Evolutionary conservation across 805 yeast species (phyloP), one percentile per base, ranked within the genome.

Genomic region (Kodamaea neixiangensis): DNA sequence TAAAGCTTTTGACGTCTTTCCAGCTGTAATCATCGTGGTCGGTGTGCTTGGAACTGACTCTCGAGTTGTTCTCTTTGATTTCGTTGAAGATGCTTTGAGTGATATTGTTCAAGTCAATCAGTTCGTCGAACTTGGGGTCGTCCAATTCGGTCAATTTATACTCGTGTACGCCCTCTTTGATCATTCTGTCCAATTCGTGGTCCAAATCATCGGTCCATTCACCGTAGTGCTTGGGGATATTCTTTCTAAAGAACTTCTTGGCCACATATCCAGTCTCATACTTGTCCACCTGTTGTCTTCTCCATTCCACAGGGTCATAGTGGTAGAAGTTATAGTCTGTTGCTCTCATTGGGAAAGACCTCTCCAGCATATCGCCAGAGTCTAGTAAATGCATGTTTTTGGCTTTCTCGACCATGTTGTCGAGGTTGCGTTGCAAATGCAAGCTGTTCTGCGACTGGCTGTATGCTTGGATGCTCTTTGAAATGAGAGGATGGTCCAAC

Each of bases 181-280:
- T 33, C 49, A 50, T 33, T 5, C 44, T 20, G 37, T 45, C 45
- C 17, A 50, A 34, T 21, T 50, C 53, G 20, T 38, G 34, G 40
- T 50, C 53, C 39, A 50, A 31, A 11, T 49, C 48, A 17, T 50
- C 52, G 39, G 37, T 49, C 52, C 52, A 49, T 19, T 44, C 52
- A 9, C 51, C 47, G 7, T 43, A 42, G 13, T 35, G 38, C 41
- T 44, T 43, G 18, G 46, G 41, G 15, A 44, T 42, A 25, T 31
- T 34, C 35, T 42, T 47, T 35, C 41, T 46, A 33, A 45, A 45
- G 42, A 35, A 45, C 44, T 47, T 47, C 21, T 47, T 47, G 39
- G 41, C 43, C 14, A 22, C 44, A 31, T 17, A 47, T 9, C 45
- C 49, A 5, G 11, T 22, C 15, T 47, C 45, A 34, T 22, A 45